phyloP scores from a whole-genome alignment of 257 asterid genomes.

The Scutellaria galericulata region DNA sequence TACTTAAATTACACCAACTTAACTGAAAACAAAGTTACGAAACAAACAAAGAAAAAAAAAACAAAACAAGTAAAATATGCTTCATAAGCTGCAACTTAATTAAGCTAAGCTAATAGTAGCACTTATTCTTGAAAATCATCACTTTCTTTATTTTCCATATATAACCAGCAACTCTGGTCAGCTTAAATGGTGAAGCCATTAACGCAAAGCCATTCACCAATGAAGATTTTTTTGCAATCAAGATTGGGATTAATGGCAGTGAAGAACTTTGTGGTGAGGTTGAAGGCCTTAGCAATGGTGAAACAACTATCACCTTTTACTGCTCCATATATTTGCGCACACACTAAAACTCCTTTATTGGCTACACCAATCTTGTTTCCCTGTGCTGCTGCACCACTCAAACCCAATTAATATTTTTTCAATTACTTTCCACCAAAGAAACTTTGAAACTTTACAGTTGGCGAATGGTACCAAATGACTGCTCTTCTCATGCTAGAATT shows the following conservation, averaged over 20 bases:
- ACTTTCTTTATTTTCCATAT: background rate
- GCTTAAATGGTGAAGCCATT: background rate
- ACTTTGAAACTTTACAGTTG: too few species aligned
- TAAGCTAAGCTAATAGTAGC: background rate
- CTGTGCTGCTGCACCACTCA: too few species aligned
- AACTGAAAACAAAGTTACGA: too few species aligned
- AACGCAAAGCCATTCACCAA: conserved; percentile 23
- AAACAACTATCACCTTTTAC: conserved; percentile 28
- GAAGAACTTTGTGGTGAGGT: conserved; percentile 17
- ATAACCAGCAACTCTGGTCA: background rate
- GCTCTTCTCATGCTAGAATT: too few species aligned
- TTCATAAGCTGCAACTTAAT: too few species aligned
- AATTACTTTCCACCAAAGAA: too few species aligned
- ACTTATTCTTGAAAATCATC: background rate
- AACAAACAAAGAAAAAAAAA: too few species aligned
- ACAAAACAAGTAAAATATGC: too few species aligned
- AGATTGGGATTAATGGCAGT: conserved; percentile 28
- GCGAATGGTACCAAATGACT: too few species aligned
- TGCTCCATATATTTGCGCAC: conserved; percentile 19
- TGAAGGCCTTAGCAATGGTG: conserved; percentile 21
- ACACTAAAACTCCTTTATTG: background rate
- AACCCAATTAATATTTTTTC: too few species aligned
- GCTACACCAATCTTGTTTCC: too few species aligned
- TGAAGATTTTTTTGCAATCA: conserved; percentile 26
- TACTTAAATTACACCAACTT: too few species aligned